Base-by-base conservation (phyloP, 2,329 filamentous ascomycete genomes). In the Neospermospora avenae region DNA sequence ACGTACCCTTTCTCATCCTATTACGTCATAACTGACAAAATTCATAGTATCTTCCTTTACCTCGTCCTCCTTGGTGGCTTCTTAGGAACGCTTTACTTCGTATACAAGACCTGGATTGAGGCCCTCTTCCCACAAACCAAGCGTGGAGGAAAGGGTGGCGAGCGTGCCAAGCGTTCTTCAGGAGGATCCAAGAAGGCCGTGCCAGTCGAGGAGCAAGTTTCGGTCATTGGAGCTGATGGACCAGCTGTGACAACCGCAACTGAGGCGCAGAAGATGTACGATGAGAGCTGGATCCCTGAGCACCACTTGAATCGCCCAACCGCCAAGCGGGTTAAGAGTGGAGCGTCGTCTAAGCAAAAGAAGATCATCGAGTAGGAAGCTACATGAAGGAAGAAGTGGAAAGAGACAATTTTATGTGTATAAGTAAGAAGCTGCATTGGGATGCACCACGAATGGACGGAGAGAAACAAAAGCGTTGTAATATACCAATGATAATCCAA, bases 31-130 rank as follows among this genome's bases (percentile, higher is more conserved):
- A 59, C 58, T 71, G 63, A 63, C 46, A 54, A 31, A 56, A 67
- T 69, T 46, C 46, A 16, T 65, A 98, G 95, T 74, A 91, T 98
- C 79, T 99, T 99, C 86, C 86, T 99, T 65, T 98, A 98, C 81
- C 82, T 96, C 74, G 87, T 98, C 81, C 89, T 99, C 69, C 81
- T 88, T 57, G 87, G 83, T 63, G 84, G 82, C 65, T 96, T 96
- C 74, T 85, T 78, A 66, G 92, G 89, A 64, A 91, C 88, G 57
- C 84, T 89, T 74, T 97, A 93, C 85, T 96, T 96, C 77, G 91
- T 97, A 79, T 99, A 99, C 85, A 95, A 89, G 81, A 96, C 93
- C 72, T 98, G 93, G 92, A 89, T 99, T 77, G 90, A 92, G 71
- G 88, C 92, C 14, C 89, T 99, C 74, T 96, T 98, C 82, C 93